Evolutionary conservation across 305 asterid species (phyloP), one percentile per base, ranked within the genome.

Genomic region (Petunia hybrid): DNA sequence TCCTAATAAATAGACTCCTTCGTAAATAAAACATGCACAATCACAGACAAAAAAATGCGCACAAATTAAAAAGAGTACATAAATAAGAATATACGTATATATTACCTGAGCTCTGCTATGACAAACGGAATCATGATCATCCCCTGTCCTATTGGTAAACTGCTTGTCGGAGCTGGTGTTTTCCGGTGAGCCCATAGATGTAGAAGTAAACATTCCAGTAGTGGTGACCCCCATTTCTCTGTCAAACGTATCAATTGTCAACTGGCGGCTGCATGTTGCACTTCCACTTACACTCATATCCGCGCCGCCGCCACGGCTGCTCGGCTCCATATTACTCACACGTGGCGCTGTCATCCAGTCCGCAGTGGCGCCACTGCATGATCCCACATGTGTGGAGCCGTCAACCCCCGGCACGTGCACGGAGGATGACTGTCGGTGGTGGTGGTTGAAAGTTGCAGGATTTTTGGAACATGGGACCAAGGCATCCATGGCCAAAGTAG

Each of bases 101-200:
- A 79, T 83, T 78, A 76, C 94, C 89, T 84, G 91, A 39, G 89
- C 80, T 83, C 87, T 81, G 83, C 92, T 88, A 83, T 87, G 97
- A 75, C 91, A 84, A 59, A 87, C 87, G 9, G 95, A 91, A 86
- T 91, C 97, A 74, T 81, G 89, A 51, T 95, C 93, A 16, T 94
- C 93, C 9, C 79, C 77, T 7, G 91, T 82, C 80, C 80, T 79
- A 38, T 45, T 88, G 46, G 90, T 86, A 70, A 83, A 82, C 10
- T 89, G 91, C 42, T 89, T 91, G 61, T 83, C 93, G 83, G 97
- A 91, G 84, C 87, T 78, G 76, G 97, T 93, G 68, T 89, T 86
- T 85, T 60, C 94, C 87, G 90, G 91, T 80, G 95, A 89, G 8
- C 88, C 91, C 78, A 85, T 62, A 45, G 98, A 91, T 16, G 92